phyloP scores from a whole-genome alignment of 306 rosid species.

The Gastrolobium bilobum region DNA sequence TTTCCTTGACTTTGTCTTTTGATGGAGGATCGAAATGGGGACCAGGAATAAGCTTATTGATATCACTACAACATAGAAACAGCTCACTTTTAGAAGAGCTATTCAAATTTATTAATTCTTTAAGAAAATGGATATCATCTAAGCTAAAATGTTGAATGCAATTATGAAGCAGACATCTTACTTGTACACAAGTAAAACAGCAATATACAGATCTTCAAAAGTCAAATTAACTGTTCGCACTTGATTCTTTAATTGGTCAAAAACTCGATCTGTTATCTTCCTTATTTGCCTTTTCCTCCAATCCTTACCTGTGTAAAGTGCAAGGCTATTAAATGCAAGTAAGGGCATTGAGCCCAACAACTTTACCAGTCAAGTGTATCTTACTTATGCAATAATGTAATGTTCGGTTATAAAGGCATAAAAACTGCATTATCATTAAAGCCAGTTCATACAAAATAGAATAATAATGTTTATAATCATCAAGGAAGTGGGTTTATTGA shows the following conservation, averaged over 20 bases:
- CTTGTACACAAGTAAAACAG: conserved; percentile 91
- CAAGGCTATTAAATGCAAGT: conserved; percentile 20
- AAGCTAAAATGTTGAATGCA: conserved; percentile 7
- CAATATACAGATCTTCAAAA: conserved; percentile 86
- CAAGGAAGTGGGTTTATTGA: neutral
- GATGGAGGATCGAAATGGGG: conserved; percentile 90
- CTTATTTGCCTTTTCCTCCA: conserved; percentile 72
- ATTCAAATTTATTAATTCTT: conserved; percentile 5
- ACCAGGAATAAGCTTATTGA: conserved; percentile 84
- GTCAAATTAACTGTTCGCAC: conserved; percentile 50
- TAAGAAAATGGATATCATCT: conserved; percentile 18
- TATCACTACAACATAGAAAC: conserved; percentile 67
- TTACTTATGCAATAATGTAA: neutral
- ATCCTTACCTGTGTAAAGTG: conserved; percentile 66
- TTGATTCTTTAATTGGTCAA: conserved; percentile 53
- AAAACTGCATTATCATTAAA: conserved; percentile 18
- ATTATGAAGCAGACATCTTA: conserved; percentile 49
- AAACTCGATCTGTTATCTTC: conserved; percentile 72
- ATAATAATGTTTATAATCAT: neutral
- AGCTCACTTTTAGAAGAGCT: conserved; percentile 8
- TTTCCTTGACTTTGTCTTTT: conserved; percentile 60
- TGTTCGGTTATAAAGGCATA: neutral
- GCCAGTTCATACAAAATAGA: conserved; percentile 27
- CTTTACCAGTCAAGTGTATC: neutral
- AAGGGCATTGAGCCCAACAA: neutral